These are phyloP conservation scores for Malus hybrid DNA, from an alignment of 331 rosid genomes.

Conservation along the genomic window DNA sequence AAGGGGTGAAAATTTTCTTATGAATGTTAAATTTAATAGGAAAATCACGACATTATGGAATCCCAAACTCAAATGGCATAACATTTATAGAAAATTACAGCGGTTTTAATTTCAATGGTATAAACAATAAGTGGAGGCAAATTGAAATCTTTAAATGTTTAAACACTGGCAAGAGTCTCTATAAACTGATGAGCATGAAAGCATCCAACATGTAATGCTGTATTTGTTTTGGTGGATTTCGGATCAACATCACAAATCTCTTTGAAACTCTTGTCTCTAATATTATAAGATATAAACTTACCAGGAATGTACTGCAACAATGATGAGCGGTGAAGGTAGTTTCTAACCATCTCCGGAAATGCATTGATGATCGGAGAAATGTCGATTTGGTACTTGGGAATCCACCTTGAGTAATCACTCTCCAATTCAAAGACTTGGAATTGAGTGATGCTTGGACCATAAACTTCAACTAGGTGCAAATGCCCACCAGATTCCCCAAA, in stretches of 20 bases:
- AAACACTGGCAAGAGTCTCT: conserved; percentile 22
- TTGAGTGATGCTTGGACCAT: conserved; percentile 4
- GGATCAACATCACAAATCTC: conserved; percentile 13
- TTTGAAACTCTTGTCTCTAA: conserved; percentile 5
- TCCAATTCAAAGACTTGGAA: conserved; percentile 20
- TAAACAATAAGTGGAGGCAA: background rate
- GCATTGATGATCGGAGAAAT: background rate
- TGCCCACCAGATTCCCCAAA: conserved; percentile 20
- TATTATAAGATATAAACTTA: conserved; percentile 18
- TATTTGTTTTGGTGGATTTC: background rate
- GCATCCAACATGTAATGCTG: conserved; percentile 13
- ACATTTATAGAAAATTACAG: background rate
- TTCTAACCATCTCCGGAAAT: conserved; percentile 5
- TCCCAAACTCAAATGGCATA: background rate
- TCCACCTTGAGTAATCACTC: conserved; percentile 24
- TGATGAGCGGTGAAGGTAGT: background rate
- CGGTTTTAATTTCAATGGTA: background rate
- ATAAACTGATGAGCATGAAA: conserved; percentile 14
- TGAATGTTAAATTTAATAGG: background rate
- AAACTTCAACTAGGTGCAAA: conserved; percentile 17
- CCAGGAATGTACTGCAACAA: conserved; percentile 29
- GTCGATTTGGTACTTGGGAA: conserved; percentile 16
- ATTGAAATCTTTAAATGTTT: background rate
- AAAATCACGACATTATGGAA: background rate
- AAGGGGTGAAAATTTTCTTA: too few species aligned